Base-by-base conservation (phyloP, 2,329 filamentous ascomycete species). In the Trichoderma atrobrunneum region DNA sequence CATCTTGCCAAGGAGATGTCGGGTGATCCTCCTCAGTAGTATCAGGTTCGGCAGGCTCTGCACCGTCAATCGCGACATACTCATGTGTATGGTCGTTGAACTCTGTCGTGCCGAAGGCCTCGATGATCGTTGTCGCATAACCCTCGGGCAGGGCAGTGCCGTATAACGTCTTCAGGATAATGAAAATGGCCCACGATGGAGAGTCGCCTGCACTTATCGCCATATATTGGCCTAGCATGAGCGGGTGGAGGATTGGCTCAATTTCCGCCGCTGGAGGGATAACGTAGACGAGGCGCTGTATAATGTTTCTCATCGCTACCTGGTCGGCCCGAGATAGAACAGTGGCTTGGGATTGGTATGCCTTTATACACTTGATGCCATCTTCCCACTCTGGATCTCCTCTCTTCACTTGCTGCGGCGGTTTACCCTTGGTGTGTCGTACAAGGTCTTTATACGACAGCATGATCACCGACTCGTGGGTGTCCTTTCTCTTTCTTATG, bases 291-390 rank as follows among this genome's bases (percentile, higher is more conserved):
- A 18, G 2, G 14, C 36, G 5, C 5, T 1, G 7, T 39, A 51
- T 51, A 3, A 51, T 12, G 2, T 21, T 0, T 21, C 4, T 1
- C 18, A 51, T 51, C 0, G 0, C 43, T 1, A 21, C 4, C 10
- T 3, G n/a, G n/a, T 51, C 10, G 43, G n/a, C 43, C 10, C 2
- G 43, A 51, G 43, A 51, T 21, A 51, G 12, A 12, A 21, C 10
- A 51, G 43, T 51, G 43, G 43, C 43, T 51, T 51, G 43, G 10
- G n/a, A 51, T 3, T 51, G 43, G 1, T 51, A 51, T 51, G 43
- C 43, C 8, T 51, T 21, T n/a, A 21, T 51, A 12, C 43, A 51
- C 18, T 6, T 21, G n/a, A 51, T 51, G 43, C 43, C n/a, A 10
- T 51, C 43, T 51, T 51, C 18, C 43, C 43, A 51, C 10, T 51